Conservation (phyloP, 495 filamentous ascomycete genomes). For the Aspergillus conjunctus region DNA sequence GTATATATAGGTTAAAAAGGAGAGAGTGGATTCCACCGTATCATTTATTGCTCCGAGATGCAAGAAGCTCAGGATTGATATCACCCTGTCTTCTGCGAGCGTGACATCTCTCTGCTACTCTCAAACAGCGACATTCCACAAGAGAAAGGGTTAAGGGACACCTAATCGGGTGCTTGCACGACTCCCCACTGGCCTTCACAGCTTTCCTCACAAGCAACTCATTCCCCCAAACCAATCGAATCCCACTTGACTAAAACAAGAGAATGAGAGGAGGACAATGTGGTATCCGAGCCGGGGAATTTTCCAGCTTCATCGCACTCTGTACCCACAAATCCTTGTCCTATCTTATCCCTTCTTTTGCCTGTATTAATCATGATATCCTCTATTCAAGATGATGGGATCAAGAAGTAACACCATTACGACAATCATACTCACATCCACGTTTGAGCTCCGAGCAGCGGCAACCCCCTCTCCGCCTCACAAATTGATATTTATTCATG, state of each 20-base stretch:
- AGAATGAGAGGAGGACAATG: constrained; percentile 1
- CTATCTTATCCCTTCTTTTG: not conserved
- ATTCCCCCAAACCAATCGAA: not conserved
- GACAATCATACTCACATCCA: not conserved
- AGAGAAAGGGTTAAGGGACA: constrained; percentile 9
- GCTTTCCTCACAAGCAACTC: constrained; percentile 1
- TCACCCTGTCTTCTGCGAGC: constrained; percentile 20
- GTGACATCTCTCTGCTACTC: constrained; percentile 18
- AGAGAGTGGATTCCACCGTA: not conserved
- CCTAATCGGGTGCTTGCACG: constrained; percentile 13
- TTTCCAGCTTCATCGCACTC: not conserved
- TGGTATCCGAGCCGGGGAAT: constrained; percentile 8
- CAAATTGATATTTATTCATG: not conserved
- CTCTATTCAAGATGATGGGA: not conserved
- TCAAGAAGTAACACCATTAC: constrained; percentile 1
- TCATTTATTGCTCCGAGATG: not conserved
- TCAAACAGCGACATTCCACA: constrained; percentile 26
- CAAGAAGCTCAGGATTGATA: constrained; percentile 14
- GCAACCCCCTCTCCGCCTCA: not conserved
- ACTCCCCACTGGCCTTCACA: not conserved
- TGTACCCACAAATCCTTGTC: not conserved
- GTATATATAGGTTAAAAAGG: constrained; percentile 3
- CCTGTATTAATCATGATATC: not conserved
- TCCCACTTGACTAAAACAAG: not conserved
- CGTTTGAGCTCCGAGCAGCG: not conserved